A percentile compares a stretch with the other conserved stretches of the same genome.
These are phyloP conservation scores for Triticum dicoccoides DNA, from an alignment of 176 grass and related monocot genomes.

Conservation along the genomic window DNA sequence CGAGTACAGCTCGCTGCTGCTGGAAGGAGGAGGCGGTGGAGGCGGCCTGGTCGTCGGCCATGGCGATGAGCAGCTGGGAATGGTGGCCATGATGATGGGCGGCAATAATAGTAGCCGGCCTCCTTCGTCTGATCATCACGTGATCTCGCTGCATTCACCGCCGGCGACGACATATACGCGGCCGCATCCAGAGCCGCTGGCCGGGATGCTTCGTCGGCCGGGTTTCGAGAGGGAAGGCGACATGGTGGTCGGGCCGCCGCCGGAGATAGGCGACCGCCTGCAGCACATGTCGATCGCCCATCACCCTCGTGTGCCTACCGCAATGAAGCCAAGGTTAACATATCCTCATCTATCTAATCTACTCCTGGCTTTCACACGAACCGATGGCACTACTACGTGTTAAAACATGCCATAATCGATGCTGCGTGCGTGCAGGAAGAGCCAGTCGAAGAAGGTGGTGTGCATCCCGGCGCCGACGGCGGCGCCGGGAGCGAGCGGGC, in stretches of 20 bases:
- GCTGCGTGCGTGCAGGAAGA: constrained; percentile 54
- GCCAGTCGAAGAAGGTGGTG: constrained; percentile 85
- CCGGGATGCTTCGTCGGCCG: neutral
- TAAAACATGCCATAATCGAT: neutral
- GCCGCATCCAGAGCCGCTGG: neutral
- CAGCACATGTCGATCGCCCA: constrained; percentile 22
- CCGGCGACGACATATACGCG: neutral
- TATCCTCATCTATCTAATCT: too few species aligned
- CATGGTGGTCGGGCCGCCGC: neutral
- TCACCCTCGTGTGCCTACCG: neutral
- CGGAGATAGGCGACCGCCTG: constrained; percentile 19
- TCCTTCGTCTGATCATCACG: neutral
- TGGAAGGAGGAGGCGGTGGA: neutral
- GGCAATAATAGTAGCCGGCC: neutral
- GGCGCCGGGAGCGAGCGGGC: constrained; percentile 30
- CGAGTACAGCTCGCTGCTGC: neutral
- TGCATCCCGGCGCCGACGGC: constrained; percentile 80
- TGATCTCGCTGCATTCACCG: neutral
- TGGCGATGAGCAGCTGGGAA: neutral
- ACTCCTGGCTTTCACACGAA: too few species aligned
- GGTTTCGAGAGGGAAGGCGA: neutral
- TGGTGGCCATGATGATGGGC: constrained; percentile 1
- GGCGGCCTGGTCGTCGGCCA: neutral
- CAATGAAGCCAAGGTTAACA: constrained; percentile 30
- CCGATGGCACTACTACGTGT: neutral